Base-by-base conservation (phyloP, 768 basidiomycete species). In the Agrocybe praecox region DNA sequence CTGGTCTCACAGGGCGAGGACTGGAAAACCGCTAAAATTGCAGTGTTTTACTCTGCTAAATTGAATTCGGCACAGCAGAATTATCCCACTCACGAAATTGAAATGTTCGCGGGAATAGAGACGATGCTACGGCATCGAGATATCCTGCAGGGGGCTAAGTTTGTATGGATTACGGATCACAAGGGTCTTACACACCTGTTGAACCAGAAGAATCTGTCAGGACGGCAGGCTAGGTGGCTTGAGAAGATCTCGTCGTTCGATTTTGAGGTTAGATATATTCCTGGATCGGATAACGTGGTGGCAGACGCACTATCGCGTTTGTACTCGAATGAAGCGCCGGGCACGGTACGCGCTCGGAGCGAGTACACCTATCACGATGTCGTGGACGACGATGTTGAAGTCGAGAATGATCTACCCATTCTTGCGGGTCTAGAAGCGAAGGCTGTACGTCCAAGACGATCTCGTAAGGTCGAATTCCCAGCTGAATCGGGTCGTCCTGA, bases 401-500 rank as follows among this genome's bases (percentile, higher is more conserved):
- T 46, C 18, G 40, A n/a, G 1, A 21, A 26, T 0, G 8, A 15
- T n/a, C 7, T 43, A 9, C 57, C 58, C 0, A 18, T 59, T 18
- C 21, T 59, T 2, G 54, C 57, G 7, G 61, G 53, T 21, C 19
- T 62, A 8, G 50, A 59, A 44, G 61, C 58, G 1, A 46, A 40
- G 4, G 53, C 49, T n/a, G 51, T 43, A 17, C 36, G 23, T 3
- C 1, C 21, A 12, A 1, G 19, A 8, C 21, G 42, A 6, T 2
- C 14, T 8, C 34, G 42, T 9, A 24, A 24, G 24, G 6, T 5
- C 12, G 17, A 19, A 22, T 9, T 9, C 15, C n/a, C 17, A 9
- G 47, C 42, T 29, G 61, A 65, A 21, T 54, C 58, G 2, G 65
- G 65, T 0, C 17, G 64, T 0, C 62, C 62, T 0, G 65, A 69